Conservation (phyloP, 331 rosid genomes). For the Quercus tomentella region DNA sequence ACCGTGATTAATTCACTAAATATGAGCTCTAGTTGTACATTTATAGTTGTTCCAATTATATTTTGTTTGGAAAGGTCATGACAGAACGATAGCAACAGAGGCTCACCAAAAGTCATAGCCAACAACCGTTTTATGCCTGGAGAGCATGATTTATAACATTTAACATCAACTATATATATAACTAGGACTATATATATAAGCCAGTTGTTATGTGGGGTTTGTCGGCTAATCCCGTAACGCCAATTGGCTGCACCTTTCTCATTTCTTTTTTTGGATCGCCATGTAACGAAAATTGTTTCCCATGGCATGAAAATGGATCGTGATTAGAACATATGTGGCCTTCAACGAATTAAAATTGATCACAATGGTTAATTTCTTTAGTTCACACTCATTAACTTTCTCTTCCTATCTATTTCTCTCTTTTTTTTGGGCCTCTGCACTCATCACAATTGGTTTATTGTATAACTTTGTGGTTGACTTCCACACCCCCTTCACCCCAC, state of each 20-base stretch:
- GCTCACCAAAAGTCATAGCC: slow-evolving; percentile 20
- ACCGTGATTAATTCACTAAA: slow-evolving; percentile 42
- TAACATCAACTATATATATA: background rate
- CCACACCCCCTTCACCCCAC: background rate
- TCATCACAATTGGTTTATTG: background rate
- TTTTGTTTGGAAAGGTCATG: slow-evolving; percentile 6
- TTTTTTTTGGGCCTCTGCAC: background rate
- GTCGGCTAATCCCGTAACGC: slow-evolving; percentile 48
- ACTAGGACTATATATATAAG: slow-evolving; percentile 10
- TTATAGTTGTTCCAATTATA: slow-evolving; percentile 14
- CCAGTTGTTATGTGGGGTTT: slow-evolving; percentile 25
- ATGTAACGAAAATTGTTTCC: background rate
- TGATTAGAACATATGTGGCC: background rate
- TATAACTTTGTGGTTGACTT: background rate
- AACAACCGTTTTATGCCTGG: slow-evolving; percentile 39
- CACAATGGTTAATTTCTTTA: background rate
- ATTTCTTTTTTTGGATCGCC: background rate
- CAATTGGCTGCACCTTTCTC: slow-evolving; percentile 17
- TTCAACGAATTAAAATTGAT: background rate
- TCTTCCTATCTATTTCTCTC: background rate
- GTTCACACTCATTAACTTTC: background rate
- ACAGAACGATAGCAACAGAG: background rate
- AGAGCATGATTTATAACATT: slow-evolving; percentile 10
- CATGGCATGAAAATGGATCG: background rate
- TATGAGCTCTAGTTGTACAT: slow-evolving; percentile 4